Evolutionary conservation across 306 rosid species (phyloP), one percentile per base, ranked within the genome.

Genomic region (Vachellia pachyceras): DNA sequence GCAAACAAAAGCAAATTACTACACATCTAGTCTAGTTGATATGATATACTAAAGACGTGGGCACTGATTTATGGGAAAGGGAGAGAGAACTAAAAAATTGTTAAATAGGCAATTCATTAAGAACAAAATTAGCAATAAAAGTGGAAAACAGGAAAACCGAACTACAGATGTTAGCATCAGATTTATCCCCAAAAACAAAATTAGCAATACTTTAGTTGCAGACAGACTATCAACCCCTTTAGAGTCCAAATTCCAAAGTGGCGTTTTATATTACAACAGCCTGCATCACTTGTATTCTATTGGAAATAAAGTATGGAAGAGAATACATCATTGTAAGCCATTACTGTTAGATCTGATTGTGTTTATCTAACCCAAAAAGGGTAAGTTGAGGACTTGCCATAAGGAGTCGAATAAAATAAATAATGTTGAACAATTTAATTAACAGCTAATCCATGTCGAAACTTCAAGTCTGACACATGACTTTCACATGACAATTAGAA

Each of bases 241-340:
- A 45, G 58, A 80, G 18, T 40, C 5, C 82, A 87, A 71, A 65
- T 79, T 64, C 83, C 81, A 63, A 78, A 22, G 67, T 23, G 52
- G 40, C 57, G n/a, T 23, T 54, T 65, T 58, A 20, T 40, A 61
- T 13, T 10, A 22, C 37, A 25, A 60, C 37, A 25, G 8, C 18
- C 45, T 8, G 73, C 60, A 76, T 52, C 50, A 73, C 73, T 50
- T 45, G 4, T 81, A 58, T 71, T 57, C 67, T 33, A 74, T 85
- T 57, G 75, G 83, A 86, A 87, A 66, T 69, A 78, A 77, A 80
- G 80, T 55, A 72, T 23, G 15, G 67, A 57, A 71, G 36, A 67
- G 73, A 63, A 78, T 23, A 3, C 87, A 84, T 69, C 67, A 81
- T 76, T 74, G 52, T 40, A 73, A 39, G 80, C 36, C 77, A 64